These are phyloP conservation scores for Beta lomatogona DNA, from an alignment of 179 eudicot genomes.

Conservation along the genomic window DNA sequence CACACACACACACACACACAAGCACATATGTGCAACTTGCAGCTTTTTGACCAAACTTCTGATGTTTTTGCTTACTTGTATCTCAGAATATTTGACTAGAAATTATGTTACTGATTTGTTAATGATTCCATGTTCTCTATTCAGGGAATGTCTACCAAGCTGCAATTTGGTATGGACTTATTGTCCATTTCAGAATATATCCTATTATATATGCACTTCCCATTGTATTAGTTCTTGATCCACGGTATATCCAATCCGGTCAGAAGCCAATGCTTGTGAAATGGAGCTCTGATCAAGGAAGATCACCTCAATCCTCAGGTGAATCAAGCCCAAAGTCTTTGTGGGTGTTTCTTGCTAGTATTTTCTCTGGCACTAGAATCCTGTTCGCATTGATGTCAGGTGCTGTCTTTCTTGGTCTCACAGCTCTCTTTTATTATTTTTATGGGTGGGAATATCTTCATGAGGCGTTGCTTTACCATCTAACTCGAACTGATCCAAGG, in stretches of 20 bases:
- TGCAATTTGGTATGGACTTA: conserved; percentile 95
- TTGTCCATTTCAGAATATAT: conserved; percentile 91
- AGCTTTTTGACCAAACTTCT: background rate
- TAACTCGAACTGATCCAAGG: conserved; percentile 93
- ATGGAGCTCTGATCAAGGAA: conserved; percentile 52
- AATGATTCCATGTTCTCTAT: background rate
- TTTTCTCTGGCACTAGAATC: conserved; percentile 60
- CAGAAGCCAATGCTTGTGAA: conserved; percentile 60
- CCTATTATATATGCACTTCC: conserved; percentile 96
- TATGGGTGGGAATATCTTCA: conserved; percentile 88
- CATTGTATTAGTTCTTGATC: conserved; percentile 73
- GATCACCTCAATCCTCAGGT: conserved; percentile 29
- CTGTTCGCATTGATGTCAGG: conserved; percentile 78
- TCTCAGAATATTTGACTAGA: background rate
- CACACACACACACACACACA: too few relatives aligned
- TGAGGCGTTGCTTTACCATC: conserved; percentile 92
- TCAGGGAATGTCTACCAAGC: conserved; percentile 70
- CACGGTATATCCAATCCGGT: conserved; percentile 51
- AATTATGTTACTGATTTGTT: background rate
- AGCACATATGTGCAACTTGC: background rate
- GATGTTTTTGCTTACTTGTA: background rate
- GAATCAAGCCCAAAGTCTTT: conserved; percentile 26
- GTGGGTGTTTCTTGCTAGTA: conserved; percentile 42
- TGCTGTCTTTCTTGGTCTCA: conserved; percentile 63
- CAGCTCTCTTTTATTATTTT: conserved; percentile 68